Evolutionary conservation across 2,329 filamentous ascomycete genomes (phyloP).

Genomic region (Lachnum nothofagi): DNA sequence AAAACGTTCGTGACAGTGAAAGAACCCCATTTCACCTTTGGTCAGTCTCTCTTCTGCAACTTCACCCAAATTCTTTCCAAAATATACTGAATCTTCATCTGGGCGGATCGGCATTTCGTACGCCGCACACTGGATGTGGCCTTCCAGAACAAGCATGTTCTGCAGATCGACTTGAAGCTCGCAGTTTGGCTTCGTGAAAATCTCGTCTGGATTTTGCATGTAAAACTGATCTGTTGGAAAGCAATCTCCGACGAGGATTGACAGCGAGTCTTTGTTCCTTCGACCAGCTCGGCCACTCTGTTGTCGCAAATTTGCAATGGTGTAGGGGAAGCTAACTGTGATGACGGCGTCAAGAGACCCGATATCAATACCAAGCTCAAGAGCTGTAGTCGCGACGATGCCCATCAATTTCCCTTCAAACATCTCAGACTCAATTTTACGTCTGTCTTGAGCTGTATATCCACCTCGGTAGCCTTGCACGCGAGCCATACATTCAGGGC

Average conservation of each 20-base stretch:
- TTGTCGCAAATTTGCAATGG: constrained; percentile 88
- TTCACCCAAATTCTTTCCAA: constrained; percentile 65
- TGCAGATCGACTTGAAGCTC: constrained; percentile 86
- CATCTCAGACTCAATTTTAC: constrained; percentile 90
- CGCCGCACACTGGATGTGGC: constrained; percentile 91
- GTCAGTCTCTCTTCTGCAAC: constrained; percentile 71
- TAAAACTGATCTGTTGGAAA: constrained; percentile 93
- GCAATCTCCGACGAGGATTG: constrained; percentile 80
- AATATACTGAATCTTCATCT: constrained; percentile 69
- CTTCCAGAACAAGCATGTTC: constrained; percentile 86
- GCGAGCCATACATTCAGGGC: constrained; percentile 67
- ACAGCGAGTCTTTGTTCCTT: constrained; percentile 87
- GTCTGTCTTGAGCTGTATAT: constrained; percentile 85
- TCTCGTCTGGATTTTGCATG: constrained; percentile 92
- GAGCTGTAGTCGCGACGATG: constrained; percentile 86
- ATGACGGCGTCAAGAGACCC: constrained; percentile 89
- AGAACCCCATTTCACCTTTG: constrained; percentile 73
- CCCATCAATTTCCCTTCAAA: constrained; percentile 91
- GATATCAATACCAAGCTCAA: constrained; percentile 94
- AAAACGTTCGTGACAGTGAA: constrained; percentile 84
- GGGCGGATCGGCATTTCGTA: constrained; percentile 90
- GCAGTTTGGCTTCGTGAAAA: constrained; percentile 86
- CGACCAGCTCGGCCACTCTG: constrained; percentile 90
- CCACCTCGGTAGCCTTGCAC: constrained; percentile 96
- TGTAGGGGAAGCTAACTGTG: constrained; percentile 91